A percentile compares a stretch with the other conserved stretches of the same genome.
phyloP scores from a whole-genome alignment of 2,329 filamentous ascomycete genomes.

The Blastomyces parvus region DNA sequence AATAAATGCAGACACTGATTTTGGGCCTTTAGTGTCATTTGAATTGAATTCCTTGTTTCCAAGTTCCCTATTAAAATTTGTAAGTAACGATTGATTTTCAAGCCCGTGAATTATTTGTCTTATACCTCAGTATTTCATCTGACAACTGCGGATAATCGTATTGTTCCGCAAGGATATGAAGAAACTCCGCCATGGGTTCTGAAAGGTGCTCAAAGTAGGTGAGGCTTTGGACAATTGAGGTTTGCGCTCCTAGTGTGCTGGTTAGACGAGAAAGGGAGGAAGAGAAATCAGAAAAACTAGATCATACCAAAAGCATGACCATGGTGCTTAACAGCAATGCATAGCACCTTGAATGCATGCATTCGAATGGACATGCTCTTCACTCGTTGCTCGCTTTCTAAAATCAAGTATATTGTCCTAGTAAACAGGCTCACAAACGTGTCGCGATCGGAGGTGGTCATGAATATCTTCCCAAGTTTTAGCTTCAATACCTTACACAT shows the following conservation, averaged over 20 bases:
- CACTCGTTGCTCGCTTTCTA: conserved; percentile 87
- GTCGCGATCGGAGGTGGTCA: conserved; percentile 92
- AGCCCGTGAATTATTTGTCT: neutral
- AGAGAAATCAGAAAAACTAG: neutral
- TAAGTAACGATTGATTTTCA: conserved; percentile 17
- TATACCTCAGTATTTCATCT: conserved; percentile 69
- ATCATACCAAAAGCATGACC: conserved; percentile 80
- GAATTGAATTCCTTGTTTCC: conserved; percentile 98
- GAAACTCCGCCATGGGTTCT: conserved; percentile 96
- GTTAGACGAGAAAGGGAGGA: conserved; percentile 11
- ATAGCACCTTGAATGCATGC: conserved; percentile 95
- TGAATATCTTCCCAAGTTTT: conserved; percentile 83
- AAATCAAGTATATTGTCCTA: conserved; percentile 80
- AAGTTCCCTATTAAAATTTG: conserved; percentile 53
- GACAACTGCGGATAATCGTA: conserved; percentile 95
- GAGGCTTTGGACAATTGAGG: conserved; percentile 92
- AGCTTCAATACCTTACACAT: conserved; percentile 95
- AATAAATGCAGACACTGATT: conserved; percentile 91
- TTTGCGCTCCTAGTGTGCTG: conserved; percentile 66
- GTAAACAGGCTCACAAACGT: conserved; percentile 91
- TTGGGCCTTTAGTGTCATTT: conserved; percentile 89
- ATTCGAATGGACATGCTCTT: conserved; percentile 85
- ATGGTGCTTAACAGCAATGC: conserved; percentile 94
- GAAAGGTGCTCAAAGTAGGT: conserved; percentile 99
- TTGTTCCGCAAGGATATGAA: conserved; percentile 91